Base-by-base conservation (phyloP, 2,329 filamentous ascomycete species). In the Lachnellula hyalina region DNA sequence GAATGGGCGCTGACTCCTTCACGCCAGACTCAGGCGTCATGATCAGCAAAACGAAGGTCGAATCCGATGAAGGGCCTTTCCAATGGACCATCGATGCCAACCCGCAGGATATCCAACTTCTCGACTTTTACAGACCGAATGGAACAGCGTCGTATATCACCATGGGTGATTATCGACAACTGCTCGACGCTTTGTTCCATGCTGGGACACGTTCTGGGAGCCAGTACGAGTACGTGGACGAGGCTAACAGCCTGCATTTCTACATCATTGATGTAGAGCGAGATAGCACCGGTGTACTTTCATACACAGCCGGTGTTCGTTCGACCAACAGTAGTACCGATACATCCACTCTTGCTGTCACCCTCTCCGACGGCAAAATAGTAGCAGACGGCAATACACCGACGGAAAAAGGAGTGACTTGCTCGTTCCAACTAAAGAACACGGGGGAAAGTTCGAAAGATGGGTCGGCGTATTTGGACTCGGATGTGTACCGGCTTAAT, bases 61-160 rank as follows among this genome's bases (percentile, higher is more conserved):
- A 52, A 28, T 28, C 44, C 14, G 11, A 41, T 3, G 21, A 25
- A 2, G 49, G 51, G 5, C 47, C 49, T 5, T 59, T 54, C 34
- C 54, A 57, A 19, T 59, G 57, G 57, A 53, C 38, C 3, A 57
- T 59, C 14, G 57, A 59, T 34, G 54, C 57, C 7, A 59, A 59
- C 12, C 57, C 57, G 3, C 54, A 59, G 15, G 57, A 59, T 45
- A 57, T 59, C 25, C 28, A 38, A 21, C 45, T 59, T 9, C 49
- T 59, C 14, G 47, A 59, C 35, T 59, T 59, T 44, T 49, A 57
- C 36, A 46, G 54, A 23, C 57, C 57, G 2, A 38, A 59, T 47
- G 54, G 57, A 15, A 57, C 52, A 12, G 36, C 54, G 11, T 47
- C 34, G 1, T 59, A 59, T 21, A 41, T 57, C 21, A 57, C 57